Percentiles rank a stretch among this genome's conserved stretches.
These are phyloP conservation scores for Aureoboletus auriporus DNA, from an alignment of 768 basidiomycete species.

Conservation along the genomic window DNA sequence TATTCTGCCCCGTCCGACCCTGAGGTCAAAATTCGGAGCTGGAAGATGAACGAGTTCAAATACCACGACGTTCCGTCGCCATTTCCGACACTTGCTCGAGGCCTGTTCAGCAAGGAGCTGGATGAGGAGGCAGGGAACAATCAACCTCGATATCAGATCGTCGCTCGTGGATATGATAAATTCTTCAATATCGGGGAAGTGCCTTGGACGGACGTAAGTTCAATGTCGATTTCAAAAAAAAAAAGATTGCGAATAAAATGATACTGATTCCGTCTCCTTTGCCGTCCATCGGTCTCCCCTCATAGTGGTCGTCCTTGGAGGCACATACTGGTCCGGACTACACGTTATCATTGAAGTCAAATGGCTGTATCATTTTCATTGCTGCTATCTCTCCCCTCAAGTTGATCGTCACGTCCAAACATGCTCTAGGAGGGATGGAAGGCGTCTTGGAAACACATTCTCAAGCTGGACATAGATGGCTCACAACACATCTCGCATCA, in stretches of 20 bases:
- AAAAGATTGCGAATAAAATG: neutral
- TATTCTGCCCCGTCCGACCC: constrained; percentile 59
- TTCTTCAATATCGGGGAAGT: constrained; percentile 98
- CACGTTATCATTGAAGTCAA: constrained; percentile 86
- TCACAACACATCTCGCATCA: constrained; percentile 52
- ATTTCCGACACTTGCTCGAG: constrained; percentile 93
- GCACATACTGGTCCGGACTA: constrained; percentile 73
- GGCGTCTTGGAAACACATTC: constrained; percentile 61
- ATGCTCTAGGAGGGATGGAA: constrained; percentile 65
- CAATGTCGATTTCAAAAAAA: neutral
- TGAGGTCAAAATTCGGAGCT: constrained; percentile 61
- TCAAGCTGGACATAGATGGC: constrained; percentile 79
- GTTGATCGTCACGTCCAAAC: constrained; percentile 88
- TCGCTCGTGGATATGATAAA: constrained; percentile 94
- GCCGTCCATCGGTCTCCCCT: neutral
- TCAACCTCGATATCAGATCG: constrained; percentile 53
- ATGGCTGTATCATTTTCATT: constrained; percentile 96
- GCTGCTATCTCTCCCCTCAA: constrained; percentile 72
- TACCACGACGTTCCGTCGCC: constrained; percentile 87
- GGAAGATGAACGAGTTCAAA: constrained; percentile 98
- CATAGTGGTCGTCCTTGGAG: constrained; percentile 73
- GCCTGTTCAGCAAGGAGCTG: constrained; percentile 71
- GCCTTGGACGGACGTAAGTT: constrained; percentile 85
- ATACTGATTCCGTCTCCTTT: neutral
- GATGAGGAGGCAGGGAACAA: constrained; percentile 27